Percentiles rank a stretch among this genome's conserved stretches.
These are phyloP conservation scores for Trichoderma sp. DNA, from an alignment of 2,329 filamentous ascomycete species.

Conservation along the genomic window DNA sequence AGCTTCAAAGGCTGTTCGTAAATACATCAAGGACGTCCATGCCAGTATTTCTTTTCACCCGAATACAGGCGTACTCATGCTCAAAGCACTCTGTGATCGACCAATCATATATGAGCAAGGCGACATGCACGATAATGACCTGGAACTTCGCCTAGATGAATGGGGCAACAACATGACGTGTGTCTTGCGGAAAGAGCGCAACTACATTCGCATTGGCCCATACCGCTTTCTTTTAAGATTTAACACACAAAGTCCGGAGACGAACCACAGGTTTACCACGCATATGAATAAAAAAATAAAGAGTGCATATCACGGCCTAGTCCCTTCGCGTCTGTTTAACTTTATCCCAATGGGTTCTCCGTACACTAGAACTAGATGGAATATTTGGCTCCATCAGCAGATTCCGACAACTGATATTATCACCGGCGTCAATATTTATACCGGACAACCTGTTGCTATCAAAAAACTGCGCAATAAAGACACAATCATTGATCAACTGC, in stretches of 20 bases:
- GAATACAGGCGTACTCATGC: neutral
- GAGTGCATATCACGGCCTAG: neutral
- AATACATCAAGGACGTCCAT: neutral
- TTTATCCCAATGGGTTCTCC: neutral
- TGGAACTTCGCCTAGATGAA: neutral
- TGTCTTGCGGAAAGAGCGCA: neutral
- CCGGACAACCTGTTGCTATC: neutral
- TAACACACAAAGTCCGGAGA: neutral
- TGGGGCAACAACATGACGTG: neutral
- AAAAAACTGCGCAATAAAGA: neutral
- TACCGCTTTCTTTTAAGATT: constrained; percentile 3
- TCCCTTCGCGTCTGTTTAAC: neutral
- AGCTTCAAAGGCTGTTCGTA: neutral
- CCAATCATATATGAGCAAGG: neutral
- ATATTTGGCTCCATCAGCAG: neutral
- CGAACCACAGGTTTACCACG: too few species aligned
- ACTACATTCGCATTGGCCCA: neutral
- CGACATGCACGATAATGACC: neutral
- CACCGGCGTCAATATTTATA: neutral
- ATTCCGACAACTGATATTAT: neutral
- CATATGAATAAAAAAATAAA: neutral
- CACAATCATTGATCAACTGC: neutral
- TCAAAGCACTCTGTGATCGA: neutral
- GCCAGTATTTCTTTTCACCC: neutral
- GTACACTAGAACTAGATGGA: neutral